Conservation (phyloP, 2,329 filamentous ascomycete species). For the Fusarium nurragi region DNA sequence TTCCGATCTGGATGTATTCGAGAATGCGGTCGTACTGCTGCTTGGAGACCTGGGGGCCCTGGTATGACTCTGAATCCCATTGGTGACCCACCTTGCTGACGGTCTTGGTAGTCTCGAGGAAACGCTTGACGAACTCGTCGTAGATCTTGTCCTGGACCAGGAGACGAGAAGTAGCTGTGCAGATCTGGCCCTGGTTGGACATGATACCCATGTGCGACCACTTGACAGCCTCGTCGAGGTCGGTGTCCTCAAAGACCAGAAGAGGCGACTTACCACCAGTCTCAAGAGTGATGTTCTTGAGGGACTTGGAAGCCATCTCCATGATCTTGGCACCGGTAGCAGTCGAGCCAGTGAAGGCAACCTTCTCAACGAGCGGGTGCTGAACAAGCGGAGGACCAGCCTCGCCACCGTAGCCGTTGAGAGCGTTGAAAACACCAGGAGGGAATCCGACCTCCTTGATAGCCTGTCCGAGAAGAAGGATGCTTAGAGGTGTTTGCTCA, state of each 20-base stretch:
- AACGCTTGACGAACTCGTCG: constrained; percentile 80
- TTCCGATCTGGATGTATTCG: constrained; percentile 62
- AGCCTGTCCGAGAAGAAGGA: constrained; percentile 68
- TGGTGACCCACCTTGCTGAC: constrained; percentile 51
- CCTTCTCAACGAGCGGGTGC: constrained; percentile 75
- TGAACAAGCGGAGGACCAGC: constrained; percentile 70
- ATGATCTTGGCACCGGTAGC: constrained; percentile 76
- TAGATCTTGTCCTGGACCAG: constrained; percentile 86
- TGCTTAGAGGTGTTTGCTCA: constrained; percentile 79
- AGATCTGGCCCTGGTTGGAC: constrained; percentile 69
- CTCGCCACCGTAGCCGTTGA: constrained; percentile 78
- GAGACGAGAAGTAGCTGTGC: constrained; percentile 80
- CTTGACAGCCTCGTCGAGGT: constrained; percentile 76
- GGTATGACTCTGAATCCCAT: constrained; percentile 50
- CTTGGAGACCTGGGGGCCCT: constrained; percentile 63
- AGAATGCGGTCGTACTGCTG: constrained; percentile 73
- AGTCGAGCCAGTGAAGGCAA: constrained; percentile 81
- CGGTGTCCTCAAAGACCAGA: constrained; percentile 78
- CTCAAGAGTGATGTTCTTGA: constrained; percentile 62
- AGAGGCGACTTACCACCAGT: constrained; percentile 82
- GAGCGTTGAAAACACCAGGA: constrained; percentile 76
- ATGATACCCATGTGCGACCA: constrained; percentile 77
- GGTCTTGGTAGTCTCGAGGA: constrained; percentile 74
- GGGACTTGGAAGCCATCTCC: constrained; percentile 78
- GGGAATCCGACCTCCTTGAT: constrained; percentile 81